Base-by-base conservation (phyloP, 768 basidiomycete genomes). In the Lentinus brumalis region DNA sequence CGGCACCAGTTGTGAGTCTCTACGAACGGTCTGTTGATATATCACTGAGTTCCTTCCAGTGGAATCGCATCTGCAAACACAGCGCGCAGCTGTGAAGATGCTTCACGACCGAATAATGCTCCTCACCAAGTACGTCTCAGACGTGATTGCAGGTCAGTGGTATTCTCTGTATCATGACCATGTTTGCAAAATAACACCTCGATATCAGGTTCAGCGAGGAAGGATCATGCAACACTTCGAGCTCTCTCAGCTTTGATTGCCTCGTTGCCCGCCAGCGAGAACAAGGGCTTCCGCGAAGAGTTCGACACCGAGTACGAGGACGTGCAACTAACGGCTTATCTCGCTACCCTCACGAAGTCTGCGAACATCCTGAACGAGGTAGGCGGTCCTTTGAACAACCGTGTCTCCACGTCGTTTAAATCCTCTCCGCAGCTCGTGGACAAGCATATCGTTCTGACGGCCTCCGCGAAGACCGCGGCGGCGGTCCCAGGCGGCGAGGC, bases 1-100 rank as follows among this genome's bases (percentile, higher is more conserved):
- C 63, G 89, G 88, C 45, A 91, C 87, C 14, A 92, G 87, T 64
- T 77, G 94, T 94, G 66, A 76, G 91, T 80, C 50, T 51, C 39
- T 45, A 31, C 21, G 10, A 46, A 21, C 16, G 38, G 45, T 52
- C 52, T 38, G 46, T 53, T 16, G 41, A 38, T 40, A 26, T 41
- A 11, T 8, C 4, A 14, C 21, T 21, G 9, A 45, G 8, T 11
- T 35, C 16, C 32, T 49, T 16, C 5, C 70, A 98, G 96, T 98
- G 75, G 87, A 96, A 68, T 91, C 92, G 0, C 90, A 94, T 76
- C 77, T 98, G 52, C 88, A 91, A 60, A 90, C 95, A 2, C 96
- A 98, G 75, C 83, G 95, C 63, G 93, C 95, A 51, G 97, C 97
- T 11, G 89, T 99, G 56, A 90, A 94, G 71, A 98, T 98, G 97